These are phyloP conservation scores for Chondrus crispus DNA, from an alignment of 23 red algal genomes.

Conservation along the genomic window DNA sequence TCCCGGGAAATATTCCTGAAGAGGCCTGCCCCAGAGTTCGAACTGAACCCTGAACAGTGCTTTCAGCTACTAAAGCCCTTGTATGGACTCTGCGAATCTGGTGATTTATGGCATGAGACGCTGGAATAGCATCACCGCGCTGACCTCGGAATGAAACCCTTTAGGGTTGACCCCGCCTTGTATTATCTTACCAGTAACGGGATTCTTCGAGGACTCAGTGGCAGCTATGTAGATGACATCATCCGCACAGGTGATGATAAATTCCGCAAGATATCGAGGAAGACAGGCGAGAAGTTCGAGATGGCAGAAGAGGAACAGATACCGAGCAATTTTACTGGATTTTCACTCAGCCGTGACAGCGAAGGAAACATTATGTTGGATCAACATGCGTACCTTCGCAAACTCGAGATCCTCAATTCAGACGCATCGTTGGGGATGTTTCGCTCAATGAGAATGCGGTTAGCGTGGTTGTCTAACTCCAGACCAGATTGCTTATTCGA, in stretches of 20 bases:
- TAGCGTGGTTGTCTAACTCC: background rate
- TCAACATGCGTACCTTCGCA: background rate
- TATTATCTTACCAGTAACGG: background rate
- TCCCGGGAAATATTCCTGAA: constrained; percentile 20
- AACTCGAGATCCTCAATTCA: background rate
- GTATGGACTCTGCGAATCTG: constrained; percentile 33
- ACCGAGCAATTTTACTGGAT: background rate
- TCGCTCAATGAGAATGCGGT: background rate
- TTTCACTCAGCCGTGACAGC: background rate
- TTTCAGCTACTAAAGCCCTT: constrained; percentile 18
- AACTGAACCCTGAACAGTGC: constrained; percentile 13
- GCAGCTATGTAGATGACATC: constrained; percentile 17
- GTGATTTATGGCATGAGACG: constrained; percentile 9
- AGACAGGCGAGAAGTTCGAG: background rate
- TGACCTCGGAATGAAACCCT: background rate
- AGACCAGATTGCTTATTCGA: background rate
- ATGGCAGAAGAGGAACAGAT: background rate
- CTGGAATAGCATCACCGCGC: background rate
- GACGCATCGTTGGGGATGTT: background rate
- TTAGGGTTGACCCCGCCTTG: background rate
- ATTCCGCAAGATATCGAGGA: background rate
- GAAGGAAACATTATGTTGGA: background rate
- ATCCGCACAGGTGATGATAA: background rate
- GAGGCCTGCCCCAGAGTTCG: background rate
- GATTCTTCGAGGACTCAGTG: background rate